Percentiles rank a stretch among this genome's conserved stretches.
Evolutionary conservation across 2,329 filamentous ascomycete species (phyloP).

Genomic region (Ascocoryne sarcoides): DNA sequence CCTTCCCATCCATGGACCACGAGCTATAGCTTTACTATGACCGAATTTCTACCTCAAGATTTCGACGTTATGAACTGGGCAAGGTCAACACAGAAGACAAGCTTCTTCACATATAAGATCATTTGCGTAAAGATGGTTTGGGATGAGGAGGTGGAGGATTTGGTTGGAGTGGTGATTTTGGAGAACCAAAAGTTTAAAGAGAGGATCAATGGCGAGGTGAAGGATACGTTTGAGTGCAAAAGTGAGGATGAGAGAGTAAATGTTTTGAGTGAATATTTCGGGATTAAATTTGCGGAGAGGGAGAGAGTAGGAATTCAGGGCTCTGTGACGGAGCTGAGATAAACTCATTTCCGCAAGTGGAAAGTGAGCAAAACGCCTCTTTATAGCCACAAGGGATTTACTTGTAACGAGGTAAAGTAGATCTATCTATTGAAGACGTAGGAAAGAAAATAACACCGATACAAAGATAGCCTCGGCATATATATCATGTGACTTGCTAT

Average conservation of each 20-base stretch:
- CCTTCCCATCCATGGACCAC: slow-evolving; percentile 42
- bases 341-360: too few species aligned
- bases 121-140: slow-evolving; percentile 50
- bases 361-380: too few species aligned
- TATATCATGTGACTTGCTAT: too few species aligned
- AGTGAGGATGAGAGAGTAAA: slow-evolving; percentile 43
- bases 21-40: slow-evolving; percentile 35
- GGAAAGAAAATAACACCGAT: too few species aligned
- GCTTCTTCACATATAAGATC: slow-evolving; percentile 45
- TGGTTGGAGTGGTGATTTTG: slow-evolving; percentile 44
- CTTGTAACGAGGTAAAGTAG: too few species aligned
- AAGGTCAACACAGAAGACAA: slow-evolving; percentile 38
- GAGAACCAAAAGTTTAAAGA: slow-evolving; percentile 41
- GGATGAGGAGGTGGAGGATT: slow-evolving; percentile 30
- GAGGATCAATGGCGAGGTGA: slow-evolving; percentile 39
- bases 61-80: slow-evolving; percentile 50
- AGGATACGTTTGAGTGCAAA: slow-evolving; percentile 36
- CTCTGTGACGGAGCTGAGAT: slow-evolving; percentile 34
- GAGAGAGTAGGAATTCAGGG: slow-evolving; percentile 44
- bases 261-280: slow-evolving; percentile 42
- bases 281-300: slow-evolving; percentile 38
- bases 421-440: too few species aligned
- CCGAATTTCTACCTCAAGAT: slow-evolving; percentile 51
- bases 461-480: too few species aligned
- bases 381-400: too few species aligned